phyloP scores from a whole-genome alignment of 768 basidiomycete genomes.

The Russula foetens region DNA sequence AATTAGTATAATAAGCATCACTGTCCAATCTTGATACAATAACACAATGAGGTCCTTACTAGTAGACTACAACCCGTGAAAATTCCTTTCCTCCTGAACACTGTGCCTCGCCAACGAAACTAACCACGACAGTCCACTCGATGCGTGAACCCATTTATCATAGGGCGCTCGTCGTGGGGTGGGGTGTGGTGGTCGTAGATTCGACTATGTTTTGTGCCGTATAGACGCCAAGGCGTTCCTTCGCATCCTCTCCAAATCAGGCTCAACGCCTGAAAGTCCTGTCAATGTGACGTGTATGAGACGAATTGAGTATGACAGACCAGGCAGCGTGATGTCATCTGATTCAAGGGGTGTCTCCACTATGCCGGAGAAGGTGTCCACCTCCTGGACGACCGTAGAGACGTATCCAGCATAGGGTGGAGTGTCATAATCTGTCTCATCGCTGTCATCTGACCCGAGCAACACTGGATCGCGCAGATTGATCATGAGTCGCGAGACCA shows the following conservation, averaged over 20 bases:
- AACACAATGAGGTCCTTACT: too few species aligned
- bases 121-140: too few species aligned
- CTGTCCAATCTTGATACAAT: too few species aligned
- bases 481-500: slow-evolving; percentile 16
- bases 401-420: background rate
- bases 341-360: background rate
- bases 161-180: background rate
- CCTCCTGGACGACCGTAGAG: background rate
- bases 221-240: background rate
- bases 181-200: too few species aligned
- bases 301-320: background rate
- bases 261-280: too few species aligned
- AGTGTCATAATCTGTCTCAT: background rate
- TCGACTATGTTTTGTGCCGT: too few species aligned
- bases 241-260: background rate
- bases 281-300: background rate
- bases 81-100: too few species aligned
- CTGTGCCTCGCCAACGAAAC: background rate
- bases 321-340: background rate
- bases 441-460: background rate
- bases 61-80: too few species aligned
- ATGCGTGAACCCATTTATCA: background rate
- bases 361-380: background rate
- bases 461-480: slow-evolving; percentile 12
- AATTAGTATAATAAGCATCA: too few species aligned